Base-by-base conservation (phyloP, 257 asterid species). In the Petrea volubilis region DNA sequence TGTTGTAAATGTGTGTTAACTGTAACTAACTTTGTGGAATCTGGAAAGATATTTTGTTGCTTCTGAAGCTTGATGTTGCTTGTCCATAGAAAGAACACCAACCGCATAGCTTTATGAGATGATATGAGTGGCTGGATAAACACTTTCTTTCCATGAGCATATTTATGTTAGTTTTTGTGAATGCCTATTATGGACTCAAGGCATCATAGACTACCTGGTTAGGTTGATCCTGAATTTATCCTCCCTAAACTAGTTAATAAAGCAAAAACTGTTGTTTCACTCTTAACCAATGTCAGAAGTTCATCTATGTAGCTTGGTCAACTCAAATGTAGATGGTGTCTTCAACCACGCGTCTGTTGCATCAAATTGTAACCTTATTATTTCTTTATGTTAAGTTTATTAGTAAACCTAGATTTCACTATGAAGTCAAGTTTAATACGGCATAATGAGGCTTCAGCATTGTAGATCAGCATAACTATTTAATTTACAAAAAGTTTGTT, bases 181-280 rank as follows among this genome's bases (percentile, higher is more conserved):
- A 68, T n/a, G 57, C 60, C 49, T 67, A 10, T 3, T 27, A 17
- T 59, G 47, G 21, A 66, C 51, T n/a, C n/a, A n/a, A n/a, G n/a
- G n/a, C 43, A 38, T 38, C 8, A 38, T 57, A 50, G 65, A 29
- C 28, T 20, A 14, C 49, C 34, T 38, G n/a, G 51, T 63, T 50
- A n/a, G 14, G 41, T 61, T 62, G 36, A 2, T 46, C 25, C 31
- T 14, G 3, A 3, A 61, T 34, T 50, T 50, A 17, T 12, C 10
- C 20, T 41, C 70, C 21, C 57, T 49, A 14, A 63, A 28, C 38
- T 46, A 36, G 23, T 40, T 49, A 14, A 24, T 62, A 43, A 21
- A 36, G 51, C 50, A 36, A 34, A 62, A 46, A 27, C 24, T 25
- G 17, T 27, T 61, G 64, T 53, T 24, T 23, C 27, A 55, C 18